Evolutionary conservation across 2,329 filamentous ascomycete species (phyloP).

Genomic region (Chalara sp.): DNA sequence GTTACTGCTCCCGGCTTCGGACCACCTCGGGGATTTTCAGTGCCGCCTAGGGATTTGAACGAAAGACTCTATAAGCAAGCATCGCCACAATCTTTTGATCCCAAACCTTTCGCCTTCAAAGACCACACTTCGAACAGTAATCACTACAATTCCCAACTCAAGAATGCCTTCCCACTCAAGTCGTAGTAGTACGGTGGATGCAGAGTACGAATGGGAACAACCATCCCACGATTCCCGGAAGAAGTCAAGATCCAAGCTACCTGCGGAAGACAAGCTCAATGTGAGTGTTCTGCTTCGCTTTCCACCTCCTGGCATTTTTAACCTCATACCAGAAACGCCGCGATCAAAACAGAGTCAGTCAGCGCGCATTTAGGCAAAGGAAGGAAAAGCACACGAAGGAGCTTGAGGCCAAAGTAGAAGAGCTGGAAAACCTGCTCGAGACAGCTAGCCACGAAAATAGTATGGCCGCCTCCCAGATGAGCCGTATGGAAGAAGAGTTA

Average conservation of each 20-base stretch:
- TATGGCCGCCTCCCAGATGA: neutral
- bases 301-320: neutral
- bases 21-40: too few species aligned
- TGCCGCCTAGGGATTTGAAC: too few species aligned
- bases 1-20: too few species aligned
- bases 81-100: too few species aligned
- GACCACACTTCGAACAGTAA: too few species aligned
- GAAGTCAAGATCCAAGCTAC: neutral
- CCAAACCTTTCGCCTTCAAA: too few species aligned
- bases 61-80: too few species aligned
- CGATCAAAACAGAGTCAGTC: conserved; percentile 38
- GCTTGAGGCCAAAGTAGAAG: conserved; percentile 45
- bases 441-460: neutral
- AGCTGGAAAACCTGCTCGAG: conserved; percentile 31
- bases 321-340: neutral
- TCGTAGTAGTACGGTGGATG: neutral
- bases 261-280: neutral
- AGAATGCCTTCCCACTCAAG: neutral
- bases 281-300: neutral
- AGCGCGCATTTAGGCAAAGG: conserved; percentile 49
- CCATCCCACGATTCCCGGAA: neutral
- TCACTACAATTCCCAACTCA: neutral
- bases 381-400: conserved; percentile 57
- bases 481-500: conserved; percentile 1
- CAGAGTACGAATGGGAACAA: neutral